These are phyloP conservation scores for Penicillium concentricum DNA, from an alignment of 2,329 filamentous ascomycete genomes.

Conservation along the genomic window DNA sequence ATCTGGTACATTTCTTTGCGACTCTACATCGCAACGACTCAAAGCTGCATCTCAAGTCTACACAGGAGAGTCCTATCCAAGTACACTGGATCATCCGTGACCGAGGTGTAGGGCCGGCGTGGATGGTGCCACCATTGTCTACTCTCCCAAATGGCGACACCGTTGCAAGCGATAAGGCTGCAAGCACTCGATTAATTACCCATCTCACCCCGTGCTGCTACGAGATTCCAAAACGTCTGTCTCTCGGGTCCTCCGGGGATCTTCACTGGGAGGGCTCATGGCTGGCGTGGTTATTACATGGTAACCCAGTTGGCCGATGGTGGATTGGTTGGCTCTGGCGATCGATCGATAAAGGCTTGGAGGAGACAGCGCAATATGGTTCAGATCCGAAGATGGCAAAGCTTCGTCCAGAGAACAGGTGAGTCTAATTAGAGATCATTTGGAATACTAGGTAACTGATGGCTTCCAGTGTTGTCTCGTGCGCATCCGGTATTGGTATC, in stretches of 20 bases:
- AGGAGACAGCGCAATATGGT: slow-evolving; percentile 15
- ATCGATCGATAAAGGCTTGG: slow-evolving; percentile 14
- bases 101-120: slow-evolving; percentile 19
- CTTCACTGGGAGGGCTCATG: slow-evolving; percentile 22
- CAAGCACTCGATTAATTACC: slow-evolving; percentile 21
- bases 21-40: slow-evolving; percentile 20
- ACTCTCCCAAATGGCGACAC: slow-evolving; percentile 15
- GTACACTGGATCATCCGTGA: slow-evolving; percentile 29
- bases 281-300: slow-evolving; percentile 20
- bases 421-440: background rate
- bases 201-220: slow-evolving; percentile 20
- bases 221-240: slow-evolving; percentile 18
- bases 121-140: slow-evolving; percentile 25
- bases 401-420: slow-evolving; percentile 23
- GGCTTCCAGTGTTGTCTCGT: slow-evolving; percentile 18
- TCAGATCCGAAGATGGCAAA: slow-evolving; percentile 19
- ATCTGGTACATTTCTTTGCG: slow-evolving; percentile 28
- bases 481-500: slow-evolving; percentile 22
- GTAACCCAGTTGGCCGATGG: slow-evolving; percentile 23
- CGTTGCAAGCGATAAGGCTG: slow-evolving; percentile 25
- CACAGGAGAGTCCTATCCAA: slow-evolving; percentile 12
- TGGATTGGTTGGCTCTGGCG: slow-evolving; percentile 20
- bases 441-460: background rate
- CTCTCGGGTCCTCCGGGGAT: background rate
- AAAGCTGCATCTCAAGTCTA: slow-evolving; percentile 9